Conservation (phyloP, 2,329 filamentous ascomycete genomes). For the Clarireedia sp. region DNA sequence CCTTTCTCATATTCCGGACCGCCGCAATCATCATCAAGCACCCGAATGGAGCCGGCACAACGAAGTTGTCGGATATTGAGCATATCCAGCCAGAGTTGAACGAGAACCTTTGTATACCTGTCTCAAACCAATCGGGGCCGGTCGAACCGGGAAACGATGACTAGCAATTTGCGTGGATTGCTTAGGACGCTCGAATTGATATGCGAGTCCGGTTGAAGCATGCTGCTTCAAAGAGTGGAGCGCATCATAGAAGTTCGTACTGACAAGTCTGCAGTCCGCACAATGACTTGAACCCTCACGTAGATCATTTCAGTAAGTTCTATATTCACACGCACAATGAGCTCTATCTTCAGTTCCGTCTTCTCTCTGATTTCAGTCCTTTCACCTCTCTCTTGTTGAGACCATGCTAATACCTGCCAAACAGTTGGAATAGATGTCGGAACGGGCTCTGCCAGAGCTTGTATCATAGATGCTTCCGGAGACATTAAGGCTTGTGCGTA, state of each 20-base stretch:
- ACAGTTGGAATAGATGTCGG: constrained; percentile 84
- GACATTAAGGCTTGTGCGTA: constrained; percentile 61
- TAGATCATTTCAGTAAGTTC: constrained; percentile 46
- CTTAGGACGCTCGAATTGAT: not conserved
- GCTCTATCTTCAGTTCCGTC: not conserved
- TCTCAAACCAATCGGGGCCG: not conserved
- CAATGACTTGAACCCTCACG: constrained; percentile 29
- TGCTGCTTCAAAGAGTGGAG: not conserved
- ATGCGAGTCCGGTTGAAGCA: not conserved
- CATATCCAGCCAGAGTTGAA: not conserved
- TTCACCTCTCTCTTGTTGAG: not conserved
- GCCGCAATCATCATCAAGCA: not conserved
- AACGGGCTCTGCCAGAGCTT: constrained; percentile 89
- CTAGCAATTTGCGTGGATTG: no score
- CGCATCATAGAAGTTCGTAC: not conserved
- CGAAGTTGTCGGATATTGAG: not conserved
- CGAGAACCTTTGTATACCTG: not conserved
- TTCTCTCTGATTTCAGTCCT: not conserved
- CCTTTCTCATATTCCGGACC: not conserved
- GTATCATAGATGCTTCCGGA: constrained; percentile 85
- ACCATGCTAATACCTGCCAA: not conserved
- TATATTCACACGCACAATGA: not conserved
- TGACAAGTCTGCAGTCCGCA: constrained; percentile 19
- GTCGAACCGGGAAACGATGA: no score
- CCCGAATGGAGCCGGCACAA: not conserved